phyloP scores from a whole-genome alignment of 2,329 filamentous ascomycete species.

The Aspergillus intermedius region DNA sequence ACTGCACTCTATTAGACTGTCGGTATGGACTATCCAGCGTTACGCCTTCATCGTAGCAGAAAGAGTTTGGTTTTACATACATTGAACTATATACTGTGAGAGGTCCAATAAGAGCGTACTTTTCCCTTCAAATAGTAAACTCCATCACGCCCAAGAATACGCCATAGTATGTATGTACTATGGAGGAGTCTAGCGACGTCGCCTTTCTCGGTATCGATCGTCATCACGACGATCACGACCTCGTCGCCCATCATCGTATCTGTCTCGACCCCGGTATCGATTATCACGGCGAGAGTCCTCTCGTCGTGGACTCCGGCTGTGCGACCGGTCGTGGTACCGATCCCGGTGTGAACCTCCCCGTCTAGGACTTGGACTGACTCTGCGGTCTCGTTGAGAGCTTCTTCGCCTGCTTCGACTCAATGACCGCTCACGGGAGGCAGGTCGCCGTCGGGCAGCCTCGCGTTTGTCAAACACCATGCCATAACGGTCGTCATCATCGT shows the following conservation, averaged over 20 bases:
- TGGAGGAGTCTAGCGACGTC: conserved; percentile 12
- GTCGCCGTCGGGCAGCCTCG: conserved; percentile 13
- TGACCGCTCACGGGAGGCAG: conserved; percentile 18
- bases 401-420: conserved; percentile 44
- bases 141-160: neutral
- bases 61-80: too few relatives aligned
- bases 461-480: conserved; percentile 71
- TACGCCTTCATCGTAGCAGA: too few relatives aligned
- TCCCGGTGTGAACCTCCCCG: conserved; percentile 18
- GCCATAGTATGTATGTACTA: conserved; percentile 1
- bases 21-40: too few relatives aligned
- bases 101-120: too few relatives aligned
- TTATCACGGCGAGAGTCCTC: conserved; percentile 26
- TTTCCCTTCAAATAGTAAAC: neutral
- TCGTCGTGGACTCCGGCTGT: conserved; percentile 24
- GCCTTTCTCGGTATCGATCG: conserved; percentile 24
- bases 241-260: conserved; percentile 27
- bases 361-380: conserved; percentile 23
- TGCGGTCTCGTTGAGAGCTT: conserved; percentile 23
- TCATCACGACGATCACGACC: conserved; percentile 20
- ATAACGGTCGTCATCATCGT: conserved; percentile 52
- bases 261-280: conserved; percentile 22
- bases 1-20: too few relatives aligned
- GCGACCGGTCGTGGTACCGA: conserved; percentile 35
- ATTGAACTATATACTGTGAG: too few relatives aligned